Base-by-base conservation (phyloP, 208 protist genomes). In the Leishmania guyanensis region DNA sequence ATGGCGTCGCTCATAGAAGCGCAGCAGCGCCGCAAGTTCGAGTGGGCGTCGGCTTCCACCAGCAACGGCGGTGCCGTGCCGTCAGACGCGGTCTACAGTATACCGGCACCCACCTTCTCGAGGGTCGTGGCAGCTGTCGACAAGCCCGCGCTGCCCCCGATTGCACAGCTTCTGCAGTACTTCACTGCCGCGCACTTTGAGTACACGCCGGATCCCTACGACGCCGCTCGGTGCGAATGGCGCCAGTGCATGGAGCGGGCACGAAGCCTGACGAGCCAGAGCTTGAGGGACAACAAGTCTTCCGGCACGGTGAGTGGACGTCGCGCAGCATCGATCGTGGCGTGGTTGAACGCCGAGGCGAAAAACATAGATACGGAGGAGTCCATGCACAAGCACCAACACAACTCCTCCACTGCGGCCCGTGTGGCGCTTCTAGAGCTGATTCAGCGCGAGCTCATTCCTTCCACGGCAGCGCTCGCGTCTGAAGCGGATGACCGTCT, bases 121-220 rank as follows among this genome's bases (percentile, higher is more conserved):
- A 8, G 12, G 6, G 48, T 10, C 39, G 66, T 58, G 26, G 43
- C 51, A 0, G 43, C 54, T 33, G 56, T 33, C 20, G 20, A 72
- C 9, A 22, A 48, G 62, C 43, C 65, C 6, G 54, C 1, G 22
- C 78, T 86, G 26, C 75, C 86, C 68, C 33, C 84, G 9, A 60
- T 92, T 39, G 54, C 85, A 1, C 83, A 81, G 12, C 85, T 82
- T 22, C 73, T 95, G 22, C 91, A 88, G 56, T 70, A 80, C 86
- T 92, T 92, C 79, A 88, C 88, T 0, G 89, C 84, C 17, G 89
- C 84, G 3, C 90, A 94, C 81, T 89, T 94, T 68, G 69, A 86
- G 36, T 93, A 88, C 80, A 78, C 89, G n/a, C 77, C 82, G 16
- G 85, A 81, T 5, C 83, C 90, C 48, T 95, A 95, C 75, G 80